A percentile compares a stretch with the other conserved stretches of the same genome.
These are phyloP conservation scores for Capsella rubella DNA, from an alignment of 441 rosid genomes.

Conservation along the genomic window DNA sequence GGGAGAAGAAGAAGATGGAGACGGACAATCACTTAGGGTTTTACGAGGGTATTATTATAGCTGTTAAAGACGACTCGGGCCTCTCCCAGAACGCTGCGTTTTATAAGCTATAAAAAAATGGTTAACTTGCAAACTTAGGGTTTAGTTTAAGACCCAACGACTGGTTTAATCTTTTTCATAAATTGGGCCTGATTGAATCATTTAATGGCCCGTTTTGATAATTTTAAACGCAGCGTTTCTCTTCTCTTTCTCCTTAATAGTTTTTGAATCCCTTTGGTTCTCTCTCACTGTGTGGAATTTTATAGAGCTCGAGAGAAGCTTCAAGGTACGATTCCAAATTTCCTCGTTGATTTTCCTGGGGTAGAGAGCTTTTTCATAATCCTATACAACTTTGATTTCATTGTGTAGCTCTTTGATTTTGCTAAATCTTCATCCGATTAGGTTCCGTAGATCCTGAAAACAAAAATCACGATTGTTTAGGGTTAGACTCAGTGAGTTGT, in stretches of 20 bases:
- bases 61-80: not conserved
- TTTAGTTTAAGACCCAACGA: not conserved
- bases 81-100: constrained; percentile 17
- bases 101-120: not conserved
- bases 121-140: not conserved
- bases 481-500: not conserved
- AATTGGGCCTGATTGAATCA: not conserved
- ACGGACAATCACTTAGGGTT: constrained; percentile 31
- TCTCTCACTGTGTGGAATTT: not conserved
- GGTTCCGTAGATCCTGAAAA: constrained; percentile 10
- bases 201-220: constrained; percentile 14
- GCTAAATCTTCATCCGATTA: constrained; percentile 6
- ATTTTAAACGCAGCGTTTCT: not conserved
- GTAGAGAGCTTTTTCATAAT: not conserved
- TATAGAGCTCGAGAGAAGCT: constrained; percentile 27
- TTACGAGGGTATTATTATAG: constrained; percentile 19
- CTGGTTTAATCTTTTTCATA: not conserved
- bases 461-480: constrained; percentile 8
- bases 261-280: not conserved
- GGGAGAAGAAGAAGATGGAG: not conserved
- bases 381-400: not conserved
- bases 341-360: not conserved
- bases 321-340: constrained; percentile 26
- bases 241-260: not conserved
- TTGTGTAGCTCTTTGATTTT: not conserved